Percentiles rank a stretch among this genome's conserved stretches.
Conservation (phyloP, 2,329 filamentous ascomycete species). For the Escovopsis sp. region DNA sequence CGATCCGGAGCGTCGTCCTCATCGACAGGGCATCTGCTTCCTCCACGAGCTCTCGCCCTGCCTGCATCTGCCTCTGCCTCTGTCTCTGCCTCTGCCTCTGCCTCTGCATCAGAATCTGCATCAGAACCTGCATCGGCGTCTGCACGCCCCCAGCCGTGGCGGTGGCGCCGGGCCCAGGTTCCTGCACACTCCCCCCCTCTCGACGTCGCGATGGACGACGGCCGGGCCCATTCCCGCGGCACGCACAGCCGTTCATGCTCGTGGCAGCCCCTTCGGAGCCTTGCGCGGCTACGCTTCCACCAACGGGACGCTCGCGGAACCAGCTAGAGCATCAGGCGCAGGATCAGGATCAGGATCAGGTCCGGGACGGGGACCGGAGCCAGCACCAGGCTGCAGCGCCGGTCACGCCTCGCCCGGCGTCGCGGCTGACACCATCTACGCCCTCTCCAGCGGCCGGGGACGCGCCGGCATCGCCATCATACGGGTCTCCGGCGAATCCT, state of each 20-base stretch:
- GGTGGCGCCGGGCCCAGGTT: constrained; percentile 5
- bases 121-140: constrained; percentile 13
- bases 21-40: no score
- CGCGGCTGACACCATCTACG: constrained; percentile 62
- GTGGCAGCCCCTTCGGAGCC: constrained; percentile 1
- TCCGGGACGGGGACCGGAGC: no score
- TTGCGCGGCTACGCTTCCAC: constrained; percentile 5
- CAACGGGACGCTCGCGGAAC: background rate
- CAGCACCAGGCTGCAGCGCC: background rate
- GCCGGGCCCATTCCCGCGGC: no score
- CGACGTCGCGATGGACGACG: no score
- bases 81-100: no score
- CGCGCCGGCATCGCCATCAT: constrained; percentile 84
- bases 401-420: constrained; percentile 3
- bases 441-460: constrained; percentile 73
- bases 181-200: background rate
- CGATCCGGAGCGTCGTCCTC: no score
- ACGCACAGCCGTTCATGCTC: no score
- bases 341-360: no score
- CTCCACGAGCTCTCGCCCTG: no score
- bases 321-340: no score
- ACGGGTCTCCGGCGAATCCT: constrained; percentile 68
- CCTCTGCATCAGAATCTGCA: no score
- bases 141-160: constrained; percentile 9
- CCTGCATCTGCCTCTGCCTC: no score